Conservation (phyloP, 106 monocot species). For the Dioscorea alata region DNA sequence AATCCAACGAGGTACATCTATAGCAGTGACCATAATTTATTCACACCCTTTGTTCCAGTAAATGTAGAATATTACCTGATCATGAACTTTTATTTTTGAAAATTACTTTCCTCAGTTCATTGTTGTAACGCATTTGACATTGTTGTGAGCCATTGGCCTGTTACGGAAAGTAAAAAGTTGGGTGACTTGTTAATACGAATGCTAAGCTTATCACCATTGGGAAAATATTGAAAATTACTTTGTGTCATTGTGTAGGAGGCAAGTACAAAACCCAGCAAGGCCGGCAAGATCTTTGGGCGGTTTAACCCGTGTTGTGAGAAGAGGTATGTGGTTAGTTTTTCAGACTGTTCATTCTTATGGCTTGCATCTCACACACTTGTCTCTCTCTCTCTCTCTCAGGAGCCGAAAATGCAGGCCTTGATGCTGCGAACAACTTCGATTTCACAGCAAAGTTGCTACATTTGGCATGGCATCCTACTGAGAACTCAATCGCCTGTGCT, state of each 20-base stretch:
- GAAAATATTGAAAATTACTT: no score
- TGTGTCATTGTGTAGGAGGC: conserved; percentile 35
- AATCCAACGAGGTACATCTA: conserved; percentile 74
- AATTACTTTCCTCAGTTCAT: no score
- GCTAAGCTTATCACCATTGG: no score
- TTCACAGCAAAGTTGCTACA: conserved; percentile 81
- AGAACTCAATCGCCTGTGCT: conserved; percentile 87
- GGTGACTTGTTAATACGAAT: no score
- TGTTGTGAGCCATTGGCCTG: no score
- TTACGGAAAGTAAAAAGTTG: no score
- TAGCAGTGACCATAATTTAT: not conserved
- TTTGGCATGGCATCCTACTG: conserved; percentile 93
- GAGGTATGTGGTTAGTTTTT: conserved; percentile 27
- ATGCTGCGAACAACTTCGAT: conserved; percentile 73
- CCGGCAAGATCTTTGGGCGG: conserved; percentile 57
- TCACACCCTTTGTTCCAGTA: no score
- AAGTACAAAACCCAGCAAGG: conserved; percentile 58
- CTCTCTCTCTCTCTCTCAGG: conserved; percentile 39
- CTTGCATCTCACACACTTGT: not conserved
- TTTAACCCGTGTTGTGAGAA: conserved; percentile 64
- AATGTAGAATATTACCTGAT: no score
- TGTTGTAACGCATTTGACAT: no score
- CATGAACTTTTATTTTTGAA: no score
- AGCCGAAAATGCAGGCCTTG: conserved; percentile 40
- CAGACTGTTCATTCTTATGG: not conserved